These are phyloP conservation scores for Globisporangium perplexum DNA, from an alignment of 352 stramenopile species.

Conservation along the genomic window DNA sequence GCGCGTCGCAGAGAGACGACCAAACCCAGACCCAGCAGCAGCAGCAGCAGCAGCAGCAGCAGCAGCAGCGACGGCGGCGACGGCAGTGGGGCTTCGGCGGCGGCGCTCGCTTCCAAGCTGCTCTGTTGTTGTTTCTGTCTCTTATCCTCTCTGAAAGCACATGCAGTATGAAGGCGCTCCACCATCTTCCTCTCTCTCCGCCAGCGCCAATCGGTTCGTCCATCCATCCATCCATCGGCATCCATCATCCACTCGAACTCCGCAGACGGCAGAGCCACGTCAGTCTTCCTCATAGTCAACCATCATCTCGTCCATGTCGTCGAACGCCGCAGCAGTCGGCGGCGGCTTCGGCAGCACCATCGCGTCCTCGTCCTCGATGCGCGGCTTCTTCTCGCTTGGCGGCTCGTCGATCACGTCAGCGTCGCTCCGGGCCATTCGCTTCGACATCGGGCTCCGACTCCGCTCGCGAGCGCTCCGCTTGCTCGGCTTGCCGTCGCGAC, in stretches of 20 bases:
- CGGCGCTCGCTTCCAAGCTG: constrained; percentile 2
- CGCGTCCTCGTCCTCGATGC: constrained; percentile 15
- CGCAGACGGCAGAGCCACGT: constrained; percentile 15
- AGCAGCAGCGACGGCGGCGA: background rate
- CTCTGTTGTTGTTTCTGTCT: constrained; percentile 10
- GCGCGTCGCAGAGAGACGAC: background rate
- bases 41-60: background rate
- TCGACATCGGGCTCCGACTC: constrained; percentile 7
- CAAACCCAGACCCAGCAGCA: background rate
- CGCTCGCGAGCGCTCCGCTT: background rate
- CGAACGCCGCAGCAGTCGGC: constrained; percentile 36
- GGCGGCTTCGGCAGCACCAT: constrained; percentile 25
- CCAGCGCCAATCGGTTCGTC: background rate
- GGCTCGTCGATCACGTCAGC: background rate
- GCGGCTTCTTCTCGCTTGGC: constrained; percentile 12
- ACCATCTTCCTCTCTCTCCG: constrained; percentile 1
- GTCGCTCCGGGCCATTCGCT: constrained; percentile 1
- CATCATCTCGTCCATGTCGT: constrained; percentile 71
- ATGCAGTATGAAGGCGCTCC: constrained; percentile 33
- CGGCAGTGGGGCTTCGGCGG: background rate
- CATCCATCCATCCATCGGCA: background rate
- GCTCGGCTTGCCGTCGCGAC: constrained; percentile 3
- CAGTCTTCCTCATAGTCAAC: constrained; percentile 83
- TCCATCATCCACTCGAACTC: constrained; percentile 10
- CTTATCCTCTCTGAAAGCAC: constrained; percentile 15